phyloP scores from a whole-genome alignment of 1,284 basidiomycete species.

The Earliella scabrosa region DNA sequence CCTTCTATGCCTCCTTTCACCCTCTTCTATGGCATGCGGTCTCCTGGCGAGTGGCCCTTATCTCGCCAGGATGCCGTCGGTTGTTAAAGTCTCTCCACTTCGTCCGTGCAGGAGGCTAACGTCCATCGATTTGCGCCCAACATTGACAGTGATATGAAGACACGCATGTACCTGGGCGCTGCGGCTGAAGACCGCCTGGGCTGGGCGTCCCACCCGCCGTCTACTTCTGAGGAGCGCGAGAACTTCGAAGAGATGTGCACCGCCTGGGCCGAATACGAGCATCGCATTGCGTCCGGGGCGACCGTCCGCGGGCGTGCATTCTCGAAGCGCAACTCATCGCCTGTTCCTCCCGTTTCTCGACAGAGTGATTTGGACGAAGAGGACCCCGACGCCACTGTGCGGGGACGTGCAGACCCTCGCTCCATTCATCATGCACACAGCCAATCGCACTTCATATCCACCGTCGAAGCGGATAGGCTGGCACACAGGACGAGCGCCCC shows the following conservation, averaged over 20 bases:
- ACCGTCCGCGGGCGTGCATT: slow-evolving; percentile 5
- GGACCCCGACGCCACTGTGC: not conserved
- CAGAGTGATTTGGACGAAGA: not conserved
- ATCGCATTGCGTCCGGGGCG: slow-evolving; percentile 5
- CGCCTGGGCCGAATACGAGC: slow-evolving; percentile 51
- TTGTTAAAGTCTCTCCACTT: slow-evolving; percentile 2
- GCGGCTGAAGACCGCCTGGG: slow-evolving; percentile 51
- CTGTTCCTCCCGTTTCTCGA: slow-evolving; percentile 1
- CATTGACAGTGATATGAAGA: slow-evolving; percentile 61
- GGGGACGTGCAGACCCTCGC: not conserved
- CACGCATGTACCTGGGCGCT: slow-evolving; percentile 51
- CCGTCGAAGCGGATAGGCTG: not conserved
- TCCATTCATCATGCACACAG: not conserved
- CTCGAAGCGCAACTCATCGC: slow-evolving; percentile 1
- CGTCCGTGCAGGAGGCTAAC: slow-evolving; percentile 8
- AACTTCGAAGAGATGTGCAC: slow-evolving; percentile 57
- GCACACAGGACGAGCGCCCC: slow-evolving; percentile 1
- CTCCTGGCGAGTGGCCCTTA: slow-evolving; percentile 4
- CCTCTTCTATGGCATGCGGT: slow-evolving; percentile 11
- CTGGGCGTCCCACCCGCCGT: slow-evolving; percentile 44
- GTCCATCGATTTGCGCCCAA: slow-evolving; percentile 2
- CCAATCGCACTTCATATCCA: not conserved
- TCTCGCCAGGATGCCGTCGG: slow-evolving; percentile 5
- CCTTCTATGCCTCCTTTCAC: not conserved
- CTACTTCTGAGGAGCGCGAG: slow-evolving; percentile 48